Percentiles rank a stretch among this genome's conserved stretches.
Evolutionary conservation across 2,329 filamentous ascomycete genomes (phyloP).

Genomic region (Aspergillus sp.): DNA sequence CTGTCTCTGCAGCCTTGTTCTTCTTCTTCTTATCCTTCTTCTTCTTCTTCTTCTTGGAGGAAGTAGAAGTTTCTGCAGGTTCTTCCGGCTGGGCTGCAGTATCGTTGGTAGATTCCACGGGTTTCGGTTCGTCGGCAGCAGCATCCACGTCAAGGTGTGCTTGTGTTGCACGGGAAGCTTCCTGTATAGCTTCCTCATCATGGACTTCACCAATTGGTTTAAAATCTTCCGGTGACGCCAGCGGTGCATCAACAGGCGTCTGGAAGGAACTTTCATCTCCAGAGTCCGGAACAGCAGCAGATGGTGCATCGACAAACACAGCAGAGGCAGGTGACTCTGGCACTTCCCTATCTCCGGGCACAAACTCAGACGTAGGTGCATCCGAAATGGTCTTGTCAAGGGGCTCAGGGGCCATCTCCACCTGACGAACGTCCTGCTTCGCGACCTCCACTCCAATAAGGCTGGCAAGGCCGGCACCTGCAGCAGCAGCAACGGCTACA

Average conservation of each 20-base stretch:
- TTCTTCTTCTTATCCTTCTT: slow-evolving; percentile 39
- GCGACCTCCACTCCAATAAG: not conserved
- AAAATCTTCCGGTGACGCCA: not conserved
- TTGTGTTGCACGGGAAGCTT: too few relatives aligned
- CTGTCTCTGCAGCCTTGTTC: slow-evolving; percentile 17
- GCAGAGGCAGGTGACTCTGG: not conserved
- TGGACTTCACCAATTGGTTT: too few relatives aligned
- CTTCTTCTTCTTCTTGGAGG: slow-evolving; percentile 29
- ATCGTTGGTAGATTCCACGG: too few relatives aligned
- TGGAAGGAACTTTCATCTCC: not conserved
- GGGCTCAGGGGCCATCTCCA: not conserved
- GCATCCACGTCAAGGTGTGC: not conserved
- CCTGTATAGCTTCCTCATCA: too few relatives aligned
- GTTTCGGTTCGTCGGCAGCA: not conserved
- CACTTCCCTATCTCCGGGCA: not conserved
- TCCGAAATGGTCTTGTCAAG: not conserved
- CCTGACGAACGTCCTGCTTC: not conserved
- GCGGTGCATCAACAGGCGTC: not conserved
- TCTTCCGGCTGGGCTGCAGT: slow-evolving; percentile 4
- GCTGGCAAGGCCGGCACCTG: not conserved
- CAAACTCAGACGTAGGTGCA: not conserved
- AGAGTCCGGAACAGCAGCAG: not conserved
- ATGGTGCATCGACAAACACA: not conserved
- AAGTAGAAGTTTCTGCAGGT: slow-evolving; percentile 9
- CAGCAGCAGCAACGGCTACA: not conserved